Conservation (phyloP, 495 filamentous ascomycete genomes). For the Penicillium odoratum region DNA sequence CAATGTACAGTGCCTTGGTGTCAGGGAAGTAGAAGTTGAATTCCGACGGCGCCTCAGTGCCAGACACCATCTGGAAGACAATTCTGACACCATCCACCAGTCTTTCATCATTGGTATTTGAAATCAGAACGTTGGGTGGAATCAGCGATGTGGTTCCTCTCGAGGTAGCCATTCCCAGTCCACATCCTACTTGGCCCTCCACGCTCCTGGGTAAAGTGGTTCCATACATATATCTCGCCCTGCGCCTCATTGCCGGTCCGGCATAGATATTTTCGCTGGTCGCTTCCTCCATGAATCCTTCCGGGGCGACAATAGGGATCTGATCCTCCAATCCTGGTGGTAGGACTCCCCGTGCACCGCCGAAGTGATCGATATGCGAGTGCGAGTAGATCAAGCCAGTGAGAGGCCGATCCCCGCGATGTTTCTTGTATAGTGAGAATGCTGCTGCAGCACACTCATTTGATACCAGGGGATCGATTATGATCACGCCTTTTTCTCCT, state of each 20-base stretch:
- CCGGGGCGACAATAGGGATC: slow-evolving; percentile 22
- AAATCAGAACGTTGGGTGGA: background rate
- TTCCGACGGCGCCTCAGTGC: slow-evolving; percentile 27
- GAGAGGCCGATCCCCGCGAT: slow-evolving; percentile 8
- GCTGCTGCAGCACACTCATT: background rate
- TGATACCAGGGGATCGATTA: slow-evolving; percentile 13
- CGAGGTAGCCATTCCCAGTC: background rate
- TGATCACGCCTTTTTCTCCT: slow-evolving; percentile 14
- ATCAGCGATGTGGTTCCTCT: background rate
- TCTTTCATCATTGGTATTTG: background rate
- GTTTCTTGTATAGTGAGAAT: background rate
- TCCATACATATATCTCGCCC: slow-evolving; percentile 27
- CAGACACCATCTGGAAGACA: slow-evolving; percentile 24
- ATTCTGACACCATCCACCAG: slow-evolving; percentile 20
- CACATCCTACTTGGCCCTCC: background rate
- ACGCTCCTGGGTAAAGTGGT: slow-evolving; percentile 2
- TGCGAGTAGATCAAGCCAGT: slow-evolving; percentile 22
- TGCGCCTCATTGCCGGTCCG: slow-evolving; percentile 20
- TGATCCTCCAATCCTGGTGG: background rate
- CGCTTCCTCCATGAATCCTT: slow-evolving; percentile 24
- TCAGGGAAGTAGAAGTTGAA: slow-evolving; percentile 27
- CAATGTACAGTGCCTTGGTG: slow-evolving; percentile 18
- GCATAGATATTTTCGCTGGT: slow-evolving; percentile 24
- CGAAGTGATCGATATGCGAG: slow-evolving; percentile 27
- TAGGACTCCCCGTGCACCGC: slow-evolving; percentile 17